A percentile compares a stretch with the other conserved stretches of the same genome.
Evolutionary conservation across 495 filamentous ascomycete genomes (phyloP).

Genomic region (Daldinia concentrica): DNA sequence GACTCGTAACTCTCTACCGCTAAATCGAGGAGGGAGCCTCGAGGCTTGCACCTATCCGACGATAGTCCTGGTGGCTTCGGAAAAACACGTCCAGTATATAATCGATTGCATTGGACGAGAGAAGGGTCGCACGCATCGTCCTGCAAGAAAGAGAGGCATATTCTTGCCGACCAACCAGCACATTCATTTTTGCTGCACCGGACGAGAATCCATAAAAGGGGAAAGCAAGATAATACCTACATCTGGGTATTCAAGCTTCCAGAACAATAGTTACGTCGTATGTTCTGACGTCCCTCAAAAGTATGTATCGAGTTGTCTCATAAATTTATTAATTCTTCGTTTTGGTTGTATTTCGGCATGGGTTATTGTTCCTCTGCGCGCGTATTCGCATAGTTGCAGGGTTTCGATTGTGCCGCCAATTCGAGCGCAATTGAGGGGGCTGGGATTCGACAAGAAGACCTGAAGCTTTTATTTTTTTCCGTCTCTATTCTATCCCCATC

Average conservation of each 20-base stretch:
- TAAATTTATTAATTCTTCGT: constrained; percentile 3
- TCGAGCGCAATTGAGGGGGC: constrained; percentile 40
- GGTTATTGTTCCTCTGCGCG: constrained; percentile 2
- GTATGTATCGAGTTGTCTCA: constrained; percentile 20
- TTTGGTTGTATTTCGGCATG: constrained; percentile 3
- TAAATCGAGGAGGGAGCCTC: constrained; percentile 37
- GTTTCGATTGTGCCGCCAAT: constrained; percentile 27
- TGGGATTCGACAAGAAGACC: constrained; percentile 26
- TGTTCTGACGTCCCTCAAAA: constrained; percentile 4
- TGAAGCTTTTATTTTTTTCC: constrained; percentile 15
- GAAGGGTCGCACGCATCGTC: constrained; percentile 27
- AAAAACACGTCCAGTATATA: constrained; percentile 17
- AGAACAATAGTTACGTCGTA: not conserved
- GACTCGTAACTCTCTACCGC: constrained; percentile 26
- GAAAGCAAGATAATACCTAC: not conserved
- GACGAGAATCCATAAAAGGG: constrained; percentile 11
- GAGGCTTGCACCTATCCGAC: constrained; percentile 35
- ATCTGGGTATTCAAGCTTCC: not conserved
- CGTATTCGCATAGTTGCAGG: constrained; percentile 25
- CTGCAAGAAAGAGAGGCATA: constrained; percentile 35
- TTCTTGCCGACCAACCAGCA: constrained; percentile 19
- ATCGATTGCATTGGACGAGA: constrained; percentile 34
- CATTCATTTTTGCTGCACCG: constrained; percentile 2
- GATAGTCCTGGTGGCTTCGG: constrained; percentile 25
- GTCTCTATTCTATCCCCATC: not conserved